Evolutionary conservation across 164 flowering plant genomes (phyloP).

Genomic region (Vitis riparia): DNA sequence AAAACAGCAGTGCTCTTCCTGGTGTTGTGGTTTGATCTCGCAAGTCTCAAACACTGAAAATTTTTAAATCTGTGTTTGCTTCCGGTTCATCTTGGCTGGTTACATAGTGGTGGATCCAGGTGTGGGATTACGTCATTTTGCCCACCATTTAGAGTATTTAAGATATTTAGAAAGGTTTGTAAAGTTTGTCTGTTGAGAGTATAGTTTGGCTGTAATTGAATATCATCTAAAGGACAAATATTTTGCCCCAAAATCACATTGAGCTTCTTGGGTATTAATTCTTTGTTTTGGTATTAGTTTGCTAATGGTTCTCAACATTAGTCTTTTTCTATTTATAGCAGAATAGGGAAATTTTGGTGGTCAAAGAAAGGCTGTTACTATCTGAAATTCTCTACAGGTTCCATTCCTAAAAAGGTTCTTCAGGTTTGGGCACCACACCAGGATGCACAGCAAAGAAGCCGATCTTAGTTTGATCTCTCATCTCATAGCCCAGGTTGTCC

Average conservation of each 20-base stretch:
- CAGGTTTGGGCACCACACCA: too few relatives aligned
- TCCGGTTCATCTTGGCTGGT: conserved; percentile 14
- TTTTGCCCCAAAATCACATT: neutral
- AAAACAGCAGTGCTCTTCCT: neutral
- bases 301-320: neutral
- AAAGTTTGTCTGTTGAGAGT: conserved; percentile 13
- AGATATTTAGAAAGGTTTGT: conserved; percentile 6
- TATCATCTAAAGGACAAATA: neutral
- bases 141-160: neutral
- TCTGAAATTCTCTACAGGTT: too few relatives aligned
- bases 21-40: neutral
- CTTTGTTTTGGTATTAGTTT: neutral
- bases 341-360: too few relatives aligned
- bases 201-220: conserved; percentile 11
- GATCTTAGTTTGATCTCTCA: too few relatives aligned
- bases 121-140: neutral
- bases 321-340: neutral
- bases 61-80: conserved; percentile 11
- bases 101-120: conserved; percentile 13
- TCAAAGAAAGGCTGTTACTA: too few relatives aligned
- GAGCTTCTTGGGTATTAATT: neutral
- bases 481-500: too few relatives aligned
- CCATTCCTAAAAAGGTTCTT: too few relatives aligned
- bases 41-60: neutral
- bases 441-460: too few relatives aligned